A percentile compares a stretch with the other conserved stretches of the same genome.
These are phyloP conservation scores for Trichoderma simmonsii DNA, from an alignment of 2,329 filamentous ascomycete genomes.

Conservation along the genomic window DNA sequence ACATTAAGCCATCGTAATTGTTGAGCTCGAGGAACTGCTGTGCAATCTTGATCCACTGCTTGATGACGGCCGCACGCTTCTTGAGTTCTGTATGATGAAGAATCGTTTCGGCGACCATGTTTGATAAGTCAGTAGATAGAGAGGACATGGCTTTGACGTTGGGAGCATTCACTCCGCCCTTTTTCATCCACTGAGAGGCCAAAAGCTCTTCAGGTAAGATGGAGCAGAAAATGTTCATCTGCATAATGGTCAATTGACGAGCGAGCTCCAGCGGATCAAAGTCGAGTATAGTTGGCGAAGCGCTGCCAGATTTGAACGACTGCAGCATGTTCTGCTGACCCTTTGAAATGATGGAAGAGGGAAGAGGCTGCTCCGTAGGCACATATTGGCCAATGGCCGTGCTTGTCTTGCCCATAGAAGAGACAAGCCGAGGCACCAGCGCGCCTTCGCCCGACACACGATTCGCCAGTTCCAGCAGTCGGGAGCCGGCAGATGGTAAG, in stretches of 20 bases:
- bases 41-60: slow-evolving; percentile 97
- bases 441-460: slow-evolving; percentile 73
- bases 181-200: slow-evolving; percentile 91
- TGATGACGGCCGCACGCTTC: slow-evolving; percentile 85
- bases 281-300: slow-evolving; percentile 72
- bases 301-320: slow-evolving; percentile 71
- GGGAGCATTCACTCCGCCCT: slow-evolving; percentile 70
- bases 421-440: slow-evolving; percentile 77
- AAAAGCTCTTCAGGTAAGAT: slow-evolving; percentile 91
- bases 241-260: slow-evolving; percentile 86
- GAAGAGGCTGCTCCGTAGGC: slow-evolving; percentile 68
- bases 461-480: slow-evolving; percentile 74
- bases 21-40: slow-evolving; percentile 81
- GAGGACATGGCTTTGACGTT: slow-evolving; percentile 95
- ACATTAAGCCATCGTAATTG: slow-evolving; percentile 97
- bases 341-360: slow-evolving; percentile 67
- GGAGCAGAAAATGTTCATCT: slow-evolving; percentile 85
- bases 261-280: slow-evolving; percentile 90
- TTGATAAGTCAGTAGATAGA: slow-evolving; percentile 86
- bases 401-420: slow-evolving; percentile 84
- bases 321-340: slow-evolving; percentile 71
- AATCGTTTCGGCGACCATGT: slow-evolving; percentile 90
- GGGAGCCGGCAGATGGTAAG: slow-evolving; percentile 73
- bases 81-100: slow-evolving; percentile 85
- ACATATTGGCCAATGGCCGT: slow-evolving; percentile 70